Conservation (phyloP, 179 eudicot genomes). For the Actinidia arguta region DNA sequence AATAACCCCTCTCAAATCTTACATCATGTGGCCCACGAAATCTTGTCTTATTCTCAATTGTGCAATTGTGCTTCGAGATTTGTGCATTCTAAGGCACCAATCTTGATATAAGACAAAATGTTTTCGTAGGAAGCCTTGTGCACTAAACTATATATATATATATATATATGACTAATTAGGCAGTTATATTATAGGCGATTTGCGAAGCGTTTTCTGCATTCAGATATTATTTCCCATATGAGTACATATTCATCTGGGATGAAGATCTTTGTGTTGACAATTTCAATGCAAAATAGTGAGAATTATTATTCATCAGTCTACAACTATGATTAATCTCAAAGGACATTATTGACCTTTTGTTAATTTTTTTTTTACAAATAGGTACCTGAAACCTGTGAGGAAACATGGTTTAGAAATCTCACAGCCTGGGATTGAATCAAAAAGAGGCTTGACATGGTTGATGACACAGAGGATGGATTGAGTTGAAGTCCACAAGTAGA, state of each 20-base stretch:
- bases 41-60: too few species aligned
- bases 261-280: conserved; percentile 77
- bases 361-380: neutral
- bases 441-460: conserved; percentile 38
- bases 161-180: too few species aligned
- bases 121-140: too few species aligned
- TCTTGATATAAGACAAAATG: too few species aligned
- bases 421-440: conserved; percentile 62
- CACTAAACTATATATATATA: too few species aligned
- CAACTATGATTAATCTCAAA: neutral
- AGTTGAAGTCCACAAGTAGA: conserved; percentile 68
- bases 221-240: conserved; percentile 71
- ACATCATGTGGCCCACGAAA: too few species aligned
- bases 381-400: conserved; percentile 58
- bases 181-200: too few species aligned
- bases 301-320: neutral
- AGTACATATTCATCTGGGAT: conserved; percentile 81
- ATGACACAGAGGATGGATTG: conserved; percentile 46
- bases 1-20: too few species aligned
- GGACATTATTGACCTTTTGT: neutral
- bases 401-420: conserved; percentile 63
- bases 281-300: conserved; percentile 68
- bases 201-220: conserved; percentile 79
- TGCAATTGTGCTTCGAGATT: too few species aligned
- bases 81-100: too few species aligned